These are phyloP conservation scores for Juglanconis oblonga DNA, from an alignment of 2,329 filamentous ascomycete species.

Conservation along the genomic window DNA sequence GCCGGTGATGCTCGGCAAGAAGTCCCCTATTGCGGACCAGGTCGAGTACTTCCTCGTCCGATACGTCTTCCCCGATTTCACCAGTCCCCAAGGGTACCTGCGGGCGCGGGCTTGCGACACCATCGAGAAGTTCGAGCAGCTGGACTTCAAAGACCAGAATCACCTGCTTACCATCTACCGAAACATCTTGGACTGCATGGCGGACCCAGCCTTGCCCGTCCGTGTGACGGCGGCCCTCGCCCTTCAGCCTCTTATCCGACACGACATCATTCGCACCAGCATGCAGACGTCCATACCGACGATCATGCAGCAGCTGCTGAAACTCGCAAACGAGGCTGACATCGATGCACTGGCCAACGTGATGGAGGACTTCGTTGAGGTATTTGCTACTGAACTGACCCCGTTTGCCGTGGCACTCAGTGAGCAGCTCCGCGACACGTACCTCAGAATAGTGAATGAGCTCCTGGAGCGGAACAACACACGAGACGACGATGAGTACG, in stretches of 20 bases:
- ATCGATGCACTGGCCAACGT: conserved; percentile 96
- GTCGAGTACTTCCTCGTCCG: conserved; percentile 98
- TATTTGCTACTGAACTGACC: conserved; percentile 94
- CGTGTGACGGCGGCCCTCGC: conserved; percentile 91
- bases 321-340: conserved; percentile 95
- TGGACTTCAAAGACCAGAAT: conserved; percentile 94
- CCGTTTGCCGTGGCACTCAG: conserved; percentile 95
- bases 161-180: conserved; percentile 96
- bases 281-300: conserved; percentile 99
- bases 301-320: conserved; percentile 98
- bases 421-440: conserved; percentile 93
- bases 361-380: conserved; percentile 99
- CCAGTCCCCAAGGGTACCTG: conserved; percentile 86
- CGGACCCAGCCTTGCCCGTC: conserved; percentile 87
- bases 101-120: conserved; percentile 95
- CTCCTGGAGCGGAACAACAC: conserved; percentile 84
- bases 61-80: conserved; percentile 97
- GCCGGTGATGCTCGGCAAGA: conserved; percentile 92
- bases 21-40: conserved; percentile 95
- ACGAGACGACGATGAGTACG: conserved; percentile 72
- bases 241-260: conserved; percentile 90
- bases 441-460: conserved; percentile 88
- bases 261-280: conserved; percentile 87
- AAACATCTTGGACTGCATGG: conserved; percentile 96
- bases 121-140: conserved; percentile 94